A percentile compares a stretch with the other conserved stretches of the same genome.
phyloP scores from a whole-genome alignment of 2,329 filamentous ascomycete genomes.

The Diplodia scrobiculata region DNA sequence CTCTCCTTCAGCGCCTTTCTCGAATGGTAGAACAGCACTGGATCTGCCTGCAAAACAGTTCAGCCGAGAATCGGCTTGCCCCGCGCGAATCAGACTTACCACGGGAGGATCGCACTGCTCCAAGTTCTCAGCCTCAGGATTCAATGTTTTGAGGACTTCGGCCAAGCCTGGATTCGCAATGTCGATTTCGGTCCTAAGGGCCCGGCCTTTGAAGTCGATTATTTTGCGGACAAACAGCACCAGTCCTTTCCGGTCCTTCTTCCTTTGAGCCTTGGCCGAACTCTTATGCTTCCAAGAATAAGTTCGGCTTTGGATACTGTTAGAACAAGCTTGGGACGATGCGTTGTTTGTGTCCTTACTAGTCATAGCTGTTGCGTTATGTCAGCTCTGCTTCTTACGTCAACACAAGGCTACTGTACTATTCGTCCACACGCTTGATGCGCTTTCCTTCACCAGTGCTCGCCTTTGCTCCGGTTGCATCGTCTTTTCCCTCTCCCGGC shows the following conservation, averaged over 20 bases:
- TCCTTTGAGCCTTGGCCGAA: neutral
- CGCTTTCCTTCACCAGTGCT: neutral
- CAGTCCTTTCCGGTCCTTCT: neutral
- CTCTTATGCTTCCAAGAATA: neutral
- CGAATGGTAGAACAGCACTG: conserved; percentile 7
- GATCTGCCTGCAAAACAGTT: conserved; percentile 2
- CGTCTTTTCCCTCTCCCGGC: neutral
- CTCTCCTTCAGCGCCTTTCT: neutral
- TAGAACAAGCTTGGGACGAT: neutral
- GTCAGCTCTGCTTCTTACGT: neutral
- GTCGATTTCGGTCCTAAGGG: neutral
- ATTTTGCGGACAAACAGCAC: neutral
- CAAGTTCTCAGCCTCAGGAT: neutral
- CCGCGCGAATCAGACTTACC: neutral
- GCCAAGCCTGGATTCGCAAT: neutral
- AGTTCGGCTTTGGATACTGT: neutral
- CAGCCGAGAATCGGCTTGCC: neutral
- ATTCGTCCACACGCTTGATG: conserved; percentile 15
- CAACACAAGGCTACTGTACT: neutral
- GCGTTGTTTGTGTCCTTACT: neutral
- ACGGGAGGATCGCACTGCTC: conserved; percentile 6
- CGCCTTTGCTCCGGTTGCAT: too few relatives aligned
- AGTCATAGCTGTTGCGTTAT: neutral
- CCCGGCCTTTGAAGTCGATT: neutral
- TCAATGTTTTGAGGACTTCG: neutral